Percentiles rank a stretch among this genome's conserved stretches.
phyloP scores from a whole-genome alignment of 805 yeast genomes.

The Ogataea neopini region DNA sequence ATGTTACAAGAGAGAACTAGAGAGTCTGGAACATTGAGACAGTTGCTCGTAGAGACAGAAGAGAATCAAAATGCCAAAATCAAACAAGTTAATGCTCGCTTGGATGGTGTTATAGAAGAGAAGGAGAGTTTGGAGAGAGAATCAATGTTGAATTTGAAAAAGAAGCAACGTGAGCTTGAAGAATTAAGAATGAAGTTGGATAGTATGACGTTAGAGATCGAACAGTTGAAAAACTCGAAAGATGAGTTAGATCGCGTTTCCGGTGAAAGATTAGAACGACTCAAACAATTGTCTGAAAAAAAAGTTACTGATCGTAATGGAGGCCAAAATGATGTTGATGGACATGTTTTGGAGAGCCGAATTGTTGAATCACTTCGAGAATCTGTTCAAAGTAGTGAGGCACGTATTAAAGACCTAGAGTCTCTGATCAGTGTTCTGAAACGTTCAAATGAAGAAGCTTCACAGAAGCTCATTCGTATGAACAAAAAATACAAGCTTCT shows the following conservation, averaged over 20 bases:
- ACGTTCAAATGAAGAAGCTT: conserved; percentile 65
- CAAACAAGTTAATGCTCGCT: conserved; percentile 55
- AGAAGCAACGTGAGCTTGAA: conserved; percentile 65
- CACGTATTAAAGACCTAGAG: conserved; percentile 57
- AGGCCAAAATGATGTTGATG: background rate
- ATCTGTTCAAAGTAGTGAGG: conserved; percentile 52
- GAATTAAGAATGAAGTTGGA: conserved; percentile 53
- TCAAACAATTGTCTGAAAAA: conserved; percentile 1
- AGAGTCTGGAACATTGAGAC: conserved; percentile 72
- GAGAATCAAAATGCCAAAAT: conserved; percentile 51
- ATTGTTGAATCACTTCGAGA: conserved; percentile 48
- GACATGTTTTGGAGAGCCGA: conserved; percentile 15
- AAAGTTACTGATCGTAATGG: background rate
- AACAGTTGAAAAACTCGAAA: conserved; percentile 12
- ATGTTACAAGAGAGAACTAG: conserved; percentile 77
- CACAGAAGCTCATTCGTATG: conserved; percentile 63
- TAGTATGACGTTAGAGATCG: conserved; percentile 28
- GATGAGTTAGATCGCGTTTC: conserved; percentile 10
- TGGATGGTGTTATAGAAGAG: conserved; percentile 57
- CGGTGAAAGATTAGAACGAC: conserved; percentile 6
- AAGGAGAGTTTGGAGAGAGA: conserved; percentile 60
- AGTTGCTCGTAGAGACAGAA: conserved; percentile 68
- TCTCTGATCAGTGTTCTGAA: conserved; percentile 53
- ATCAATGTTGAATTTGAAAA: conserved; percentile 47
- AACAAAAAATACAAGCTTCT: conserved; percentile 68